Conservation (phyloP, 2,329 filamentous ascomycete genomes). For the Trichoderma gracile region DNA sequence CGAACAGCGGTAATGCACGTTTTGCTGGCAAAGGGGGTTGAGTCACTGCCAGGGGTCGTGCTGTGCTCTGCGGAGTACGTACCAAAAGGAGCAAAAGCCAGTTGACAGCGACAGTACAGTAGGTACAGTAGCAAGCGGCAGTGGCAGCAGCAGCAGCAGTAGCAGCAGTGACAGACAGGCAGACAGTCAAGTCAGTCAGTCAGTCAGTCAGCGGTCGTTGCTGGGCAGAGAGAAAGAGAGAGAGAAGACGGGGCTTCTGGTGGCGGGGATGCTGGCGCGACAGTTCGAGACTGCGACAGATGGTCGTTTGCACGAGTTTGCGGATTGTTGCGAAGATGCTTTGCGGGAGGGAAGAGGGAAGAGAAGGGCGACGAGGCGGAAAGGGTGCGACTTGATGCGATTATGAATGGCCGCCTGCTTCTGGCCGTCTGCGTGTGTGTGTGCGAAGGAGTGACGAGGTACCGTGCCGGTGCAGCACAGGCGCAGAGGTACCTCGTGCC, state of each 20-base stretch:
- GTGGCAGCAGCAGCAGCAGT: constrained; percentile 30
- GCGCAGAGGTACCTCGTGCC: too few species aligned
- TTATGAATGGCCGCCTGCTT: constrained; percentile 31
- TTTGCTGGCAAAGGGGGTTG: constrained; percentile 25
- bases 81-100: constrained; percentile 38
- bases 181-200: too few species aligned
- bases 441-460: neutral
- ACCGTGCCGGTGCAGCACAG: too few species aligned
- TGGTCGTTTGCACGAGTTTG: constrained; percentile 50
- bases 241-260: constrained; percentile 31
- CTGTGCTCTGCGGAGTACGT: constrained; percentile 32
- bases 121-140: too few species aligned
- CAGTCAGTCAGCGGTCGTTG: too few species aligned
- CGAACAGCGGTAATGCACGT: constrained; percentile 25
- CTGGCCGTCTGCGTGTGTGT: neutral
- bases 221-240: too few species aligned
- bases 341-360: constrained; percentile 41
- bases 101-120: constrained; percentile 23
- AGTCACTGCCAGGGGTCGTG: constrained; percentile 27
- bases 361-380: constrained; percentile 41
- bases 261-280: constrained; percentile 53
- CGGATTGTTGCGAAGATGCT: constrained; percentile 52
- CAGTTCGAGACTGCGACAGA: constrained; percentile 60
- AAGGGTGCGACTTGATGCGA: constrained; percentile 26
- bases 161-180: constrained; percentile 27